Conservation (phyloP, 805 yeast species). For the Lipomyces kockii region DNA sequence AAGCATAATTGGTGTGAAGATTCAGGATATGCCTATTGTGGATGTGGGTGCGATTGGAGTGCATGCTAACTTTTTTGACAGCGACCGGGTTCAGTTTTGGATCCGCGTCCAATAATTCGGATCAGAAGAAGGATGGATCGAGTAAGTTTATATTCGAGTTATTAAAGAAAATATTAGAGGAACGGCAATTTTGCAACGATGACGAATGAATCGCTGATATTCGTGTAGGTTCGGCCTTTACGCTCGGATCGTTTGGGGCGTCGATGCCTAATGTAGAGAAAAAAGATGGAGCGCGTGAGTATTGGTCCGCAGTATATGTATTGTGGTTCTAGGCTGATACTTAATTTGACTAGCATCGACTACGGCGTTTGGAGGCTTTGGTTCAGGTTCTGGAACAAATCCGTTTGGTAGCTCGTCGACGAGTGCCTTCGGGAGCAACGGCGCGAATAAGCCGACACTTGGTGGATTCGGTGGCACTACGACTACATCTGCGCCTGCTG, state of each 20-base stretch:
- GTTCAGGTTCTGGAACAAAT: slow-evolving; percentile 2
- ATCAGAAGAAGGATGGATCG: slow-evolving; percentile 19
- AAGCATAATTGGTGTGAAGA: not conserved
- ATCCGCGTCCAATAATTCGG: slow-evolving; percentile 9
- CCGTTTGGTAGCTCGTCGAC: slow-evolving; percentile 11
- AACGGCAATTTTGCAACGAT: not conserved
- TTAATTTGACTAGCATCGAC: not conserved
- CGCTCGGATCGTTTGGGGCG: not conserved
- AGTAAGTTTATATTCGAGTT: slow-evolving; percentile 7
- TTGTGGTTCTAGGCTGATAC: not conserved
- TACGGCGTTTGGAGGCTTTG: not conserved
- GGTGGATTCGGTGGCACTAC: slow-evolving; percentile 1
- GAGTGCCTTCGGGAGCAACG: slow-evolving; percentile 5
- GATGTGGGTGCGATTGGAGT: not conserved
- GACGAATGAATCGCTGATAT: not conserved
- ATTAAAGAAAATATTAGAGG: not conserved
- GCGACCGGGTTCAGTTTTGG: not conserved
- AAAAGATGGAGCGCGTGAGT: not conserved
- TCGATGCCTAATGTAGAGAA: slow-evolving; percentile 4
- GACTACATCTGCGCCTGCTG: slow-evolving; percentile 10
- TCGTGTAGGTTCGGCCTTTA: not conserved
- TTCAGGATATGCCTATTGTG: not conserved
- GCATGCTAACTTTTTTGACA: not conserved
- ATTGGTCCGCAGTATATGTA: not conserved
- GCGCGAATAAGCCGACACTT: not conserved